Evolutionary conservation across 805 yeast species (phyloP), one percentile per base, ranked within the genome.

Genomic region (Metschnikowia cerradonensis): DNA sequence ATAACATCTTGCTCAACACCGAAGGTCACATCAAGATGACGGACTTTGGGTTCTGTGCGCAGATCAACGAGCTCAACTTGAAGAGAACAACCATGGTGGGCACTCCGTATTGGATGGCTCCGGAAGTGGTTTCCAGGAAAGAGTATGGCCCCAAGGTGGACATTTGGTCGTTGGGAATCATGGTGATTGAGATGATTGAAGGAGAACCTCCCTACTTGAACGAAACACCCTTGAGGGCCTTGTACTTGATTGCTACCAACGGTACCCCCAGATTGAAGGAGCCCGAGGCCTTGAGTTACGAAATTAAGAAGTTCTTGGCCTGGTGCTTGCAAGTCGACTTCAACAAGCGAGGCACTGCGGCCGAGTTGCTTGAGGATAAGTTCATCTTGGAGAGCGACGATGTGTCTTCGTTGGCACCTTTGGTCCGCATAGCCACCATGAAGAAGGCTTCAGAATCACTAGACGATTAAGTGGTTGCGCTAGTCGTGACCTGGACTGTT

Each of bases 61-160:
- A 91, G 68, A 73, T 72, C 53, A 88, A 86, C 35, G 95, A 86
- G 57, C 79, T 81, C 49, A 86, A 88, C 57, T 75, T 87, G 49
- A 91, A 92, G 67, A 83, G 99, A 66, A 90, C 96, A 3, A 94
- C 99, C 4, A 90, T 94, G 96, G 99, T 94, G 15, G 99, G 99
- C 14, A 94, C 99, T 0, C 99, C 99, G 13, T 94, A 94, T 67
- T 94, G 99, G 99, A 94, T 94, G 99, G 99, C 99, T 0, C 99
- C 99, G 1, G 99, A 94, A 67, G 97, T 94, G 48, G 97, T 94
- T 26, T 83, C 91, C 17, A 82, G 95, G 60, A 91, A 90, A 67
- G 97, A 91, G 64, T 94, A 94, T 65, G 99, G 96, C 34, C 94
- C 96, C 44, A 91, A 94, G 66, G 96, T 94, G 41, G 99, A 94